A percentile compares a stretch with the other conserved stretches of the same genome.
Evolutionary conservation across 441 rosid genomes (phyloP).

Genomic region (Aleurites moluccanus): DNA sequence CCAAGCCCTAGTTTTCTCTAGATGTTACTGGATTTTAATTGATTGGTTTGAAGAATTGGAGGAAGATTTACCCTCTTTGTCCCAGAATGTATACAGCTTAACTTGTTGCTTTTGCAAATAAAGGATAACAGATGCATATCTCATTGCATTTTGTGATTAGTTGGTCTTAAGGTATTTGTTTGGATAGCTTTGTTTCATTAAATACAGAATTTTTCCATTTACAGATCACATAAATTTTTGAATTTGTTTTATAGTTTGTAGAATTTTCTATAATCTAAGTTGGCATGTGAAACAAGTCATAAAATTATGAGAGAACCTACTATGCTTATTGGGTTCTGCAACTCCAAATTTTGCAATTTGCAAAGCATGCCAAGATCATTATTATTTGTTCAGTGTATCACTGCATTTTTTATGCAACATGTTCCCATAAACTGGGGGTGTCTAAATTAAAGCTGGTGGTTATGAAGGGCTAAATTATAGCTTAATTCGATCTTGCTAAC

Average conservation of each 20-base stretch:
- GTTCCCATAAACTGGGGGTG: background rate
- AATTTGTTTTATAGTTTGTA: background rate
- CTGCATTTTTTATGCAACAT: background rate
- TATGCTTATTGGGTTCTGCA: background rate
- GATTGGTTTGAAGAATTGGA: conserved; percentile 9
- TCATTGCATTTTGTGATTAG: background rate
- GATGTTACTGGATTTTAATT: background rate
- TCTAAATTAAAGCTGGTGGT: background rate
- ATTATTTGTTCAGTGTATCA: background rate
- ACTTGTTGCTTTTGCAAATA: background rate
- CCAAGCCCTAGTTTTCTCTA: background rate
- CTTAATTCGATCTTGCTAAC: background rate
- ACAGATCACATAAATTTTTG: background rate
- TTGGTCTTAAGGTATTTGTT: background rate
- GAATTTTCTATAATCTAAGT: background rate
- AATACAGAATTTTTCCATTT: background rate
- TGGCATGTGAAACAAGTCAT: background rate
- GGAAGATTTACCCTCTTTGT: background rate
- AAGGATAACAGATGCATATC: too few relatives aligned
- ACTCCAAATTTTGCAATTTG: background rate
- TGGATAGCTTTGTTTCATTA: background rate
- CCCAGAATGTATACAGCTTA: background rate
- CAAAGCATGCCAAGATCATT: background rate
- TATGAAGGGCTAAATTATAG: background rate
- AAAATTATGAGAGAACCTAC: background rate